A percentile compares a stretch with the other conserved stretches of the same genome.
Evolutionary conservation across 2,329 filamentous ascomycete genomes (phyloP).

Genomic region (Xylariaceae sp.): DNA sequence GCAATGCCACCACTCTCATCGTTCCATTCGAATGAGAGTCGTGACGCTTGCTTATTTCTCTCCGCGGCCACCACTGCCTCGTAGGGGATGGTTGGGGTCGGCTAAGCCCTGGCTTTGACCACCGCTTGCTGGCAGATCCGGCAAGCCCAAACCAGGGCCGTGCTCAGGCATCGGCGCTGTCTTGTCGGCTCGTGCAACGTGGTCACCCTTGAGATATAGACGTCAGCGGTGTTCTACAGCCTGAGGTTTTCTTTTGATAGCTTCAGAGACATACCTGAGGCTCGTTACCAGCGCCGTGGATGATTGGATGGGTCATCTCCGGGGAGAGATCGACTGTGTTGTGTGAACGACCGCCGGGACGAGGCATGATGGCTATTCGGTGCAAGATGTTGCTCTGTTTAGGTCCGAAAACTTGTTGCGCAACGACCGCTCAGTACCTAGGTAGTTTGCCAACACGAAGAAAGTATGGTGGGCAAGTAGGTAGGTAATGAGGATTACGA

Average conservation of each 20-base stretch:
- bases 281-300: constrained; percentile 41
- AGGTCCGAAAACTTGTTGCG: not conserved
- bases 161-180: constrained; percentile 46
- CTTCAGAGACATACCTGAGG: constrained; percentile 32
- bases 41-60: too few relatives aligned
- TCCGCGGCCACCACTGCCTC: too few relatives aligned
- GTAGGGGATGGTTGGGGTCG: too few relatives aligned
- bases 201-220: constrained; percentile 19
- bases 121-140: constrained; percentile 41
- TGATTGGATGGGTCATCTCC: constrained; percentile 40
- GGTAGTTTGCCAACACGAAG: too few relatives aligned
- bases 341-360: constrained; percentile 46
- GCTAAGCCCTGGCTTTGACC: constrained; percentile 34
- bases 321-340: constrained; percentile 37
- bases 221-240: not conserved
- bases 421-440: not conserved
- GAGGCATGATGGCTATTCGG: constrained; percentile 40
- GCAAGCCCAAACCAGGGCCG: constrained; percentile 43
- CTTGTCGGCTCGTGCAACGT: constrained; percentile 49
- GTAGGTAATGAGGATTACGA: too few relatives aligned
- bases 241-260: not conserved
- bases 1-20: too few relatives aligned
- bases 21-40: too few relatives aligned
- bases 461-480: too few relatives aligned
- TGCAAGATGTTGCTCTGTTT: too few relatives aligned